A percentile compares a stretch with the other conserved stretches of the same genome.
These are phyloP conservation scores for Ophiocytium majus DNA, from an alignment of 352 stramenopile genomes.

Conservation along the genomic window DNA sequence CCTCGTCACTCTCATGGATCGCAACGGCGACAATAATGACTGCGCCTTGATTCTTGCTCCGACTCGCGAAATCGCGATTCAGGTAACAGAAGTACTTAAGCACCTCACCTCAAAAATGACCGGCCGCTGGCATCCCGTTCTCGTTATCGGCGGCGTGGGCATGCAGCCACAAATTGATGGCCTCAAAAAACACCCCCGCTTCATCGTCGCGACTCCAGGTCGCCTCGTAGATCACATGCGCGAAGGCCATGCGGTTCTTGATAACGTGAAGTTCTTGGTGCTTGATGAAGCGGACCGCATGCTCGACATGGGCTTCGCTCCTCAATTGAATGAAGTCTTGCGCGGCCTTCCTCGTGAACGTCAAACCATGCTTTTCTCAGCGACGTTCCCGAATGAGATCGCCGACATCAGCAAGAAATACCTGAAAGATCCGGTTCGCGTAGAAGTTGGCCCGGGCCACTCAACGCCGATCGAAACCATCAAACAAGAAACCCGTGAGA, in stretches of 20 bases:
- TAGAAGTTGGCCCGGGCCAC: slow-evolving; percentile 76
- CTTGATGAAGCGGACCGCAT: slow-evolving; percentile 82
- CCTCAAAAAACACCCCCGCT: slow-evolving; percentile 73
- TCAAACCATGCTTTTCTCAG: slow-evolving; percentile 96
- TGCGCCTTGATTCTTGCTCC: slow-evolving; percentile 76
- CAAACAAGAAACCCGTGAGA: background rate
- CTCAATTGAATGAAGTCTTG: slow-evolving; percentile 78
- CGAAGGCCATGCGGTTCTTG: slow-evolving; percentile 78
- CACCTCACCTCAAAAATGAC: slow-evolving; percentile 88
- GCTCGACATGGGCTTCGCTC: slow-evolving; percentile 79
- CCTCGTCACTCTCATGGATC: slow-evolving; percentile 63
- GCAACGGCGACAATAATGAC: slow-evolving; percentile 69
- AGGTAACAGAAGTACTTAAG: slow-evolving; percentile 83
- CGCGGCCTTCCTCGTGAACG: slow-evolving; percentile 86
- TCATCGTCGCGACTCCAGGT: slow-evolving; percentile 88
- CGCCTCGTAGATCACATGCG: slow-evolving; percentile 93
- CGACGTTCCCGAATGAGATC: slow-evolving; percentile 97
- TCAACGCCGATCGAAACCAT: slow-evolving; percentile 64
- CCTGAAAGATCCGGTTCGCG: slow-evolving; percentile 67
- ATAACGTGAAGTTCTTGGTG: slow-evolving; percentile 84
- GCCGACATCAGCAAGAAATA: slow-evolving; percentile 92
- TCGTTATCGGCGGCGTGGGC: slow-evolving; percentile 80
- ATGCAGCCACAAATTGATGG: slow-evolving; percentile 69
- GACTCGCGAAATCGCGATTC: slow-evolving; percentile 77
- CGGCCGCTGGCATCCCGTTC: slow-evolving; percentile 75